Evolutionary conservation across 345 rosid species (phyloP), one percentile per base, ranked within the genome.

Genomic region (Murraya koenigii): DNA sequence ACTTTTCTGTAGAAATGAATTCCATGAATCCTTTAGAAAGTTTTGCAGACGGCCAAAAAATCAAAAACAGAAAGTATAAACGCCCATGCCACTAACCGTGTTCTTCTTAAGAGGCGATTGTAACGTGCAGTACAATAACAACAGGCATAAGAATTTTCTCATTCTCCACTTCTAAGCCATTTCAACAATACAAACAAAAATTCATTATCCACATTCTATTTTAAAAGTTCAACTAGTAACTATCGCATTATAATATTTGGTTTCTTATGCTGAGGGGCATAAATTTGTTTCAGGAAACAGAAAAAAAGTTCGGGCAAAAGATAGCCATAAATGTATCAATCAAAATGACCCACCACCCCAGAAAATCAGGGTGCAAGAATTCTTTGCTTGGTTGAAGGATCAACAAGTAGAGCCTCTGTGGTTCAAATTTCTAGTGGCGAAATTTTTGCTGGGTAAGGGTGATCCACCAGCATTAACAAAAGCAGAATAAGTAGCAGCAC

Each of bases 311-410:
- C 11, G 39, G 7, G 72, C 71, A 41, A 81, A 77, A 33, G 61
- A 84, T 47, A 81, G 76, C 81, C 84, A 81, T 62, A 71, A 56
- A 66, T 36, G 65, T 22, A 9, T 56, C 47, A 8, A 69, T 83
- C 76, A 3, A 19, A 75, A 66, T 49, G 87, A 78, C 88, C 89
- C 86, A 85, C 88, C 83, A 17, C 7, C 75, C 85, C 84, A 39
- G 76, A 82, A 80, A 77, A 81, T 72, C 59, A 69, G 88, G 79
- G 61, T 80, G 60, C 68, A 36, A 49, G 56, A 56, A 56, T 58
- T 52, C 64, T 77, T 72, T 70, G 65, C 69, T 39, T 64, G 54
- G 58, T 32, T 67, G 14, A 66, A 66, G 33, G 63, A 77, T 64
- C 55, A 77, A 78, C 66, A 81, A 72, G 72, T n/a, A 35, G 80